phyloP scores from a whole-genome alignment of 1,139 yeast species.

The Suhomyces bokatorum region DNA sequence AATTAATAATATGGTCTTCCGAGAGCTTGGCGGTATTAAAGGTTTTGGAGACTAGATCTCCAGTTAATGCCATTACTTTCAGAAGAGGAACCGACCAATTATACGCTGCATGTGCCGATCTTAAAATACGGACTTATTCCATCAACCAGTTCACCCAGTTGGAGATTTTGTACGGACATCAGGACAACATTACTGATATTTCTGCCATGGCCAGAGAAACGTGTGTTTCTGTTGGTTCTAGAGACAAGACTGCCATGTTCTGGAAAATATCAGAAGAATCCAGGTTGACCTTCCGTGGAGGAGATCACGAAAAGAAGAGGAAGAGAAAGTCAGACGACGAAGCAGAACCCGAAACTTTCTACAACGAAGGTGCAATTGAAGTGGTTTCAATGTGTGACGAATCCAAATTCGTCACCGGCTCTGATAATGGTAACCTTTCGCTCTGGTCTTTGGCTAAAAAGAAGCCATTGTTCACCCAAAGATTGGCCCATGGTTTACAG shows the following conservation, averaged over 20 bases:
- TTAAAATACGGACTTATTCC: constrained; percentile 84
- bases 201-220: constrained; percentile 81
- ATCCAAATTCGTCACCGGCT: constrained; percentile 88
- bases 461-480: constrained; percentile 71
- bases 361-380: constrained; percentile 86
- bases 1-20: constrained; percentile 82
- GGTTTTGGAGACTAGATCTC: constrained; percentile 75
- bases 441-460: constrained; percentile 90
- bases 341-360: constrained; percentile 36
- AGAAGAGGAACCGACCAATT: constrained; percentile 81
- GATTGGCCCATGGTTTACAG: constrained; percentile 77
- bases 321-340: constrained; percentile 31
- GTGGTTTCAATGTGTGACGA: constrained; percentile 91
- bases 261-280: constrained; percentile 98
- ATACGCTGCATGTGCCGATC: constrained; percentile 91
- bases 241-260: constrained; percentile 92
- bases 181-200: constrained; percentile 81
- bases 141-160: constrained; percentile 84
- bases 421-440: constrained; percentile 86
- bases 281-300: constrained; percentile 90
- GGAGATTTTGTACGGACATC: constrained; percentile 93
- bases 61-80: constrained; percentile 71
- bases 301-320: constrained; percentile 57
- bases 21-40: constrained; percentile 74
- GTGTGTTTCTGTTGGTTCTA: constrained; percentile 91